Base-by-base conservation (phyloP, 176 grass and related monocot species). In the Aegilops tauschii region DNA sequence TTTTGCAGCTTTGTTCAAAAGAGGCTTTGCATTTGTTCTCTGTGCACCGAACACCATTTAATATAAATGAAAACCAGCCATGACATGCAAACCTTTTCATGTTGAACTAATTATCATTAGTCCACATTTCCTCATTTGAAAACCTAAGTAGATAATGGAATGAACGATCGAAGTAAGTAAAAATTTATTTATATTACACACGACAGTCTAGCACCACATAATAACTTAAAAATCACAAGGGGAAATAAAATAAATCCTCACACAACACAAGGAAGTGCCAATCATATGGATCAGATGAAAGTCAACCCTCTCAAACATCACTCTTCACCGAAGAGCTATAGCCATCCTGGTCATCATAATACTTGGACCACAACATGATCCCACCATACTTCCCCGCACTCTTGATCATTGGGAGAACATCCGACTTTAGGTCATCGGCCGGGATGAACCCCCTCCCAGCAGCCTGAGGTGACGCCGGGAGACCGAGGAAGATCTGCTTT, bases 291-390 rank as follows among this genome's bases (percentile, higher is more conserved):
- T 52, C 5, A 16, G 13, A 44, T 12, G 39, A 40, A 71, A 16
- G 11, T 1, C 34, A n/a, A 39, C 18, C 9, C 35, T 71, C 17
- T 71, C 68, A 71, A 5, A 71, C 68, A 40, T 71, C 68, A 71
- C 4, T 71, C 68, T 71, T 71, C 18, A 71, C 35, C 34, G 68
- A 71, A 71, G 68, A 71, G 4, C 20, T 71, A 1, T 71, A 71
- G 0, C 35, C 68, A 39, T 71, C 68, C 35, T 71, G 68, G 68
- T 71, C 68, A 71, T 71, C 68, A 71, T 71, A 71, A 18, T 71
- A 71, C 68, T 71, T 71, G 68, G 68, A 71, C 68, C 68, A 71
- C 9, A 71, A 39, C 68, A 71, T 71, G 68, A 71, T 71, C 34
- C 68, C 68, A 12, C 68, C 68, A 71, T 71, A 71, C 68, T 71